Evolutionary conservation across 257 asterid species (phyloP).

Genomic region (Striga asiatica): DNA sequence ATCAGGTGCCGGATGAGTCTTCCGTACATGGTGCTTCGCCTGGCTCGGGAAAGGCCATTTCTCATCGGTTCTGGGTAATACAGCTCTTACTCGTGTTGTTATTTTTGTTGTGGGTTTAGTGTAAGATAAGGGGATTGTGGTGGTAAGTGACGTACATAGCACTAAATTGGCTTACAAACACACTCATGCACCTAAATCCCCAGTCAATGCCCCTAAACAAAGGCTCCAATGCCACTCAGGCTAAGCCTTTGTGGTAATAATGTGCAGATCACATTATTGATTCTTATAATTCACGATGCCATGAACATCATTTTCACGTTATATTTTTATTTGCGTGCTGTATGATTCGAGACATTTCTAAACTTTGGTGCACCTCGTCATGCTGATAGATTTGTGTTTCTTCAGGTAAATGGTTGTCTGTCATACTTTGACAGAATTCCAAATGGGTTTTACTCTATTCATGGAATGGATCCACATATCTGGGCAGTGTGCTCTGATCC

Average conservation of each 20-base stretch:
- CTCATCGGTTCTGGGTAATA: slow-evolving; percentile 86
- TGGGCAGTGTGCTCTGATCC: slow-evolving; percentile 74
- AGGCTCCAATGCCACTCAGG: too few relatives aligned
- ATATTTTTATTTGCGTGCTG: neutral
- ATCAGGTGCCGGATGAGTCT: slow-evolving; percentile 47
- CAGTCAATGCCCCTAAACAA: too few relatives aligned
- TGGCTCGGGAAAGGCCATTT: slow-evolving; percentile 47
- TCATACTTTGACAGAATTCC: slow-evolving; percentile 79
- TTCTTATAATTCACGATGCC: too few relatives aligned
- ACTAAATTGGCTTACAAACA: too few relatives aligned
- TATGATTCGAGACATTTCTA: neutral
- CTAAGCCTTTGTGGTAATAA: too few relatives aligned
- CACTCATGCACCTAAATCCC: too few relatives aligned
- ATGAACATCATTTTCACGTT: too few relatives aligned
- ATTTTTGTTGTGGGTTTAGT: neutral
- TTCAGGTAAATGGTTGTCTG: slow-evolving; percentile 75
- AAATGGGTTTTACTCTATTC: slow-evolving; percentile 72
- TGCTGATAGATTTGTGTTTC: slow-evolving; percentile 12
- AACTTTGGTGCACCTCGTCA: neutral
- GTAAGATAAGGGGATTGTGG: slow-evolving; percentile 6
- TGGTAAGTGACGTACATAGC: neutral
- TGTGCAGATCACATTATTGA: too few relatives aligned
- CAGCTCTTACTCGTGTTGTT: neutral
- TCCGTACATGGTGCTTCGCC: slow-evolving; percentile 24
- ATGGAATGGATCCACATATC: slow-evolving; percentile 79